Evolutionary conservation across 306 rosid genomes (phyloP).

Genomic region (Quillaja saponaria): DNA sequence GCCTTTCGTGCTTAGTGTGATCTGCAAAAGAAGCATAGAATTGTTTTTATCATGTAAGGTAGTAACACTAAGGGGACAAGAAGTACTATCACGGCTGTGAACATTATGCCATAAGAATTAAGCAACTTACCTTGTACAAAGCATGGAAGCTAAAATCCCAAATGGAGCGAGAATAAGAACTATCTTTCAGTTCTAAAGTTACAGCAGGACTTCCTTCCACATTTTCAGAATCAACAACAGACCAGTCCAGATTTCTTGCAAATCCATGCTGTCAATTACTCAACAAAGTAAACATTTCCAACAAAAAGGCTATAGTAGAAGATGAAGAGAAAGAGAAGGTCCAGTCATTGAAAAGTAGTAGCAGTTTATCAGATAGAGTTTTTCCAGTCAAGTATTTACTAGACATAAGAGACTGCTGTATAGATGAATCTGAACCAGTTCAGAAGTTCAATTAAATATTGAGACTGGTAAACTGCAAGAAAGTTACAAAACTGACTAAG

Average conservation of each 20-base stretch:
- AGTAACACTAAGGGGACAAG: too few relatives aligned
- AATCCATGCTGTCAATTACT: slow-evolving; percentile 75
- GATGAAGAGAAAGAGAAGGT: slow-evolving; percentile 8
- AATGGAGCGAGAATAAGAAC: slow-evolving; percentile 72
- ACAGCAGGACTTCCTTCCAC: slow-evolving; percentile 72
- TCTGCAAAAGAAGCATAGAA: slow-evolving; percentile 48
- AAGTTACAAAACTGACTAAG: slow-evolving; percentile 1
- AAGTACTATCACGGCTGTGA: slow-evolving; percentile 21
- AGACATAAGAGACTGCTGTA: neutral
- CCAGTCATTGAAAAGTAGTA: slow-evolving; percentile 20
- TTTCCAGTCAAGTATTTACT: too few relatives aligned
- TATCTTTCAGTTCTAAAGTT: slow-evolving; percentile 80
- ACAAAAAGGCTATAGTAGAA: slow-evolving; percentile 4
- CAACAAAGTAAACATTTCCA: slow-evolving; percentile 35
- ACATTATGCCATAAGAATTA: slow-evolving; percentile 16
- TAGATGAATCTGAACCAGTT: neutral
- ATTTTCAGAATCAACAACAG: slow-evolving; percentile 64
- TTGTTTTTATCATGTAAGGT: slow-evolving; percentile 6
- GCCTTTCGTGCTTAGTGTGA: slow-evolving; percentile 58
- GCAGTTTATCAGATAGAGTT: too few relatives aligned
- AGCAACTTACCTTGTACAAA: slow-evolving; percentile 68
- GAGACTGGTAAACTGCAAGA: neutral
- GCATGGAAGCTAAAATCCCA: slow-evolving; percentile 97
- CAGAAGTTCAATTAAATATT: neutral
- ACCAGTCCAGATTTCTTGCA: slow-evolving; percentile 90